These are phyloP conservation scores for Durotheca rogersii DNA, from an alignment of 495 filamentous ascomycete genomes.

Conservation along the genomic window DNA sequence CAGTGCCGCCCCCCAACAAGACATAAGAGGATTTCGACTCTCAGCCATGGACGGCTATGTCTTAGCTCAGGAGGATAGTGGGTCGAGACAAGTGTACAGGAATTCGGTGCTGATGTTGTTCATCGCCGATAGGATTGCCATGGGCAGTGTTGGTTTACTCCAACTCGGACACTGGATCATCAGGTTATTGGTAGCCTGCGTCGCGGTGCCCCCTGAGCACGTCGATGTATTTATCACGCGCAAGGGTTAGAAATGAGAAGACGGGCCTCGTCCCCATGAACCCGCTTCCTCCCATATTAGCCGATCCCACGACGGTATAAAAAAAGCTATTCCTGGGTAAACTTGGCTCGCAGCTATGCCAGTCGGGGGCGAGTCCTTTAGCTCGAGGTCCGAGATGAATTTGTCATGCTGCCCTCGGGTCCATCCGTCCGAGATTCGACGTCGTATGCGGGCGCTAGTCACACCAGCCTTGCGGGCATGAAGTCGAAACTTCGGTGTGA, in stretches of 20 bases:
- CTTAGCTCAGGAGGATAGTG: constrained; percentile 30
- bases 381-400: background rate
- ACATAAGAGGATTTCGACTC: constrained; percentile 41
- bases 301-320: background rate
- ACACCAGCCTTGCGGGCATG: constrained; percentile 6
- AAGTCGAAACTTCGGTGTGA: constrained; percentile 2
- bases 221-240: background rate
- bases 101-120: constrained; percentile 39
- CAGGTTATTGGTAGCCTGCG: constrained; percentile 35
- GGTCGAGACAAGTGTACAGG: constrained; percentile 29
- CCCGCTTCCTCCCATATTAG: background rate
- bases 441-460: constrained; percentile 1
- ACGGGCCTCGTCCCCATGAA: background rate
- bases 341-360: background rate
- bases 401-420: constrained; percentile 4
- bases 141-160: constrained; percentile 34
- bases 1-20: constrained; percentile 17
- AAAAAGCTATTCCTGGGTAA: background rate
- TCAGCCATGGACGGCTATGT: constrained; percentile 48
- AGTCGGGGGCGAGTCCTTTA: background rate
- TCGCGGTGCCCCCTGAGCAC: constrained; percentile 5
- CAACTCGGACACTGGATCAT: constrained; percentile 29
- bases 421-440: background rate
- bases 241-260: background rate
- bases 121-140: constrained; percentile 39